These are phyloP conservation scores for Termitomyces sp. DNA, from an alignment of 768 basidiomycete genomes.

Conservation along the genomic window DNA sequence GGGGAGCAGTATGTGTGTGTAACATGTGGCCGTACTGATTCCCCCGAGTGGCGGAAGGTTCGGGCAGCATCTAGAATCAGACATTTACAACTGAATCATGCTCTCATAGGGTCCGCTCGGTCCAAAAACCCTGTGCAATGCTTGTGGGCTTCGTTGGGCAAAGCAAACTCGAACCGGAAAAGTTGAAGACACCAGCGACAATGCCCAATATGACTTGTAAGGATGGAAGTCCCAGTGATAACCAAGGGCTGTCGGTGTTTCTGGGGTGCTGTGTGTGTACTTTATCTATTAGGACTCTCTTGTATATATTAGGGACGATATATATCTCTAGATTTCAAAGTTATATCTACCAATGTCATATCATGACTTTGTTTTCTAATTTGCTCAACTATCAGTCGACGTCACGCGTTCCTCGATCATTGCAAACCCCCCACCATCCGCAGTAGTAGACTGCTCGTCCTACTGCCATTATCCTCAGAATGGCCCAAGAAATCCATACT, in stretches of 20 bases:
- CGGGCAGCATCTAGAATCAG: slow-evolving; percentile 4
- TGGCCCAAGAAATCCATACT: slow-evolving; percentile 70
- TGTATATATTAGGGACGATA: neutral
- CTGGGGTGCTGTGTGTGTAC: neutral
- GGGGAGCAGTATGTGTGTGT: slow-evolving; percentile 80
- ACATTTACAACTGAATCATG: slow-evolving; percentile 2
- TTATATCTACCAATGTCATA: neutral
- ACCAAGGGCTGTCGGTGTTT: neutral
- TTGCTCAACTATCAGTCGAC: neutral
- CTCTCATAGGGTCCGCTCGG: slow-evolving; percentile 74
- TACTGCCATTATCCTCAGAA: slow-evolving; percentile 32
- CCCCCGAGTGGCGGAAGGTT: slow-evolving; percentile 95
- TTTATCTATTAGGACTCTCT: neutral
- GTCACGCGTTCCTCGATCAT: neutral
- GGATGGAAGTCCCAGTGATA: neutral
- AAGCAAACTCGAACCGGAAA: slow-evolving; percentile 45
- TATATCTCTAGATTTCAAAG: neutral
- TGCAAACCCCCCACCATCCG: slow-evolving; percentile 12
- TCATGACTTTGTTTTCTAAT: neutral
- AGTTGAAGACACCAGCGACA: slow-evolving; percentile 26
- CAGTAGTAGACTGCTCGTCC: slow-evolving; percentile 90
- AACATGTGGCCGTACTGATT: slow-evolving; percentile 91
- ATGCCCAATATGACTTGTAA: slow-evolving; percentile 1
- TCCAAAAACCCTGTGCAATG: slow-evolving; percentile 97
- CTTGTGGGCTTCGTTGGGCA: slow-evolving; percentile 92